Evolutionary conservation across 2,329 filamentous ascomycete species (phyloP), one percentile per base, ranked within the genome.

Genomic region (Ascochyta pisi): DNA sequence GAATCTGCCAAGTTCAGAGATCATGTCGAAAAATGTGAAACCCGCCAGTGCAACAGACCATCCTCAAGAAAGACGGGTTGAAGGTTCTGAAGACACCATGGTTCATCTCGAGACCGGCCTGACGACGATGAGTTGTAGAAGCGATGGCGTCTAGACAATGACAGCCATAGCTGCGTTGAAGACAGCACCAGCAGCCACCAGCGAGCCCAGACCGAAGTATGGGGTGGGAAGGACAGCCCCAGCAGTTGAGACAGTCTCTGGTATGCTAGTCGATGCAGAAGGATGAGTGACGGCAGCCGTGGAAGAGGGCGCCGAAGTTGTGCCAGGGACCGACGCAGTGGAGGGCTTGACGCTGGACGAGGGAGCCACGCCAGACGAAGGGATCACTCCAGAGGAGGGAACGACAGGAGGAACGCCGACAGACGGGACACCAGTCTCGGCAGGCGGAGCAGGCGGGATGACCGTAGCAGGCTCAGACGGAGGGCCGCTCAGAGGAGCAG

Each of bases 101-200:
- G 10, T 42, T 31, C 38, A 41, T 16, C 16, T 48, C 26, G 35
- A 46, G 13, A 39, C 37, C 31, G 27, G 39, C 26, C 22, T 40
- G 40, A 44, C 31, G 34, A 29, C 52, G 35, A 54, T 42, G 48
- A 51, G 33, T 37, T 41, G 29, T 34, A 31, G 46, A 49, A 22
- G 24, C 16, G 16, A 13, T 44, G 23, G 13, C 40, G 43, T 43
- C 58, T 59, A 70, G 61, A 56, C 62, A 26, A 66, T 42, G 40
- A 58, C 54, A 52, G 57, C 63, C 46, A 69, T 53, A 37, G 57
- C 63, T 41, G 54, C 61, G 29, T 46, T 58, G 45, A 54, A n/a
- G 10, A 49, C 40, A 57, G 64, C 63, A 41, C 66, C 67, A 26
- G 57, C 66, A 49, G 50, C 66, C 29, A 70, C 38, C 19, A 71